Evolutionary conservation across 2,329 filamentous ascomycete species (phyloP), one percentile per base, ranked within the genome.

Genomic region (Hypoxylon sp.): DNA sequence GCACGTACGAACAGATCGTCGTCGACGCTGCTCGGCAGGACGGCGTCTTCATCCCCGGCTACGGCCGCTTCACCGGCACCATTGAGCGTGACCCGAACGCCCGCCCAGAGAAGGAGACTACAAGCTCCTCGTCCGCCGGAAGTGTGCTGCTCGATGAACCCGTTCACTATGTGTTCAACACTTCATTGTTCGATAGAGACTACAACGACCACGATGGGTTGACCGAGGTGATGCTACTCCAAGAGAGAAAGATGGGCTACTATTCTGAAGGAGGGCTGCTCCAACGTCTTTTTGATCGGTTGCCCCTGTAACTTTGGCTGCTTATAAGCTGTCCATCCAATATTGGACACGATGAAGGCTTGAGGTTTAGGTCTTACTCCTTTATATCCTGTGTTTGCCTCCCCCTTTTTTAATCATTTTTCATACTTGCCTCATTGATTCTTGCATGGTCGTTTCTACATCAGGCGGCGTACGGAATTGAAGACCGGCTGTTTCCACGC

Each of bases 31-130:
- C 82, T 10, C 45, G 63, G 19, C 58, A 57, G 6, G 82, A 84
- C 57, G 81, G 80, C 9, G 70, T 80, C 25, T 69, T 75, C 1
- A 21, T 43, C 2, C 80, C 80, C 0, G 82, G 82, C n/a, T 32
- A 55, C 7, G 81, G 79, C 2, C 81, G 81, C 19, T 83, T 84
- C 71, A 79, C 75, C 13, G 82, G 82, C 5, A 73, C 67, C 10
- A 71, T 82, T 21, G 59, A 63, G 21, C 36, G 55, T 23, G 19
- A 61, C 13, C 11, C 36, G 5, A 45, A 65, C 52, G 41, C 61
- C 14, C 9, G 10, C 38, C 7, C 6, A 17, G 14, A 43, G 17
- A 10, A 10, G 38, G 17, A 36, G 36, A 6, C n/a, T 17, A 17
- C 34, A 6, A 14, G 34, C 34, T 17, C 5, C 28, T 30, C 6